A percentile compares a stretch with the other conserved stretches of the same genome.
These are phyloP conservation scores for Russula brevipes DNA, from an alignment of 768 basidiomycete species.

Conservation along the genomic window DNA sequence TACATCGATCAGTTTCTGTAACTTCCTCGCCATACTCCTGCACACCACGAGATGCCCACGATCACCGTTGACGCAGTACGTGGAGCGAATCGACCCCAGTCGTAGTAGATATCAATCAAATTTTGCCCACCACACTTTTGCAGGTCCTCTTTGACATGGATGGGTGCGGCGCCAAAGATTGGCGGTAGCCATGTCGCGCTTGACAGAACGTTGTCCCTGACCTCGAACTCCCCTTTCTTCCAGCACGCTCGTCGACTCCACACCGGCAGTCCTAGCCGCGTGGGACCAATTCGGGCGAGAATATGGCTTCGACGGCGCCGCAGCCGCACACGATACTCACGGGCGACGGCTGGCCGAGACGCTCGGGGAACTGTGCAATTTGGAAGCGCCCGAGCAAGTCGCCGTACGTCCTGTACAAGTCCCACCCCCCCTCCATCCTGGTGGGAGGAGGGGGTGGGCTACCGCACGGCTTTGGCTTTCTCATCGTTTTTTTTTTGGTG, in stretches of 20 bases:
- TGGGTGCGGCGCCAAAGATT: slow-evolving; percentile 40
- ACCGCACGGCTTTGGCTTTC: background rate
- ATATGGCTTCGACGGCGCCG: slow-evolving; percentile 47
- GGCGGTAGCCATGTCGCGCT: background rate
- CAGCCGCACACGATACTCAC: slow-evolving; percentile 58
- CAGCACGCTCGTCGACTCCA: slow-evolving; percentile 77
- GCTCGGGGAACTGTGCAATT: slow-evolving; percentile 59
- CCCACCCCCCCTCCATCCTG: no score
- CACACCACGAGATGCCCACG: slow-evolving; percentile 31
- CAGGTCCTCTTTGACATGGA: slow-evolving; percentile 70
- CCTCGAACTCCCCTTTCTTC: background rate
- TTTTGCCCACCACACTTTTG: background rate
- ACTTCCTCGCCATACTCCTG: no score
- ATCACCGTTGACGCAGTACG: slow-evolving; percentile 49
- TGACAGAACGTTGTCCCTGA: background rate
- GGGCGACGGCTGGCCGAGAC: slow-evolving; percentile 76
- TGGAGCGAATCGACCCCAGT: background rate
- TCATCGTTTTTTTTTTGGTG: background rate
- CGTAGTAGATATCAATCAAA: background rate
- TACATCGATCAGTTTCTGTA: background rate
- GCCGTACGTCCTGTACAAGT: slow-evolving; percentile 39
- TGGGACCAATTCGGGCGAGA: slow-evolving; percentile 68
- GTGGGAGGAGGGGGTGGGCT: background rate
- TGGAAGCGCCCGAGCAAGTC: slow-evolving; percentile 52
- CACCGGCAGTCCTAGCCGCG: slow-evolving; percentile 72